These are phyloP conservation scores for Populus hybrid DNA, from an alignment of 441 rosid species.

Conservation along the genomic window DNA sequence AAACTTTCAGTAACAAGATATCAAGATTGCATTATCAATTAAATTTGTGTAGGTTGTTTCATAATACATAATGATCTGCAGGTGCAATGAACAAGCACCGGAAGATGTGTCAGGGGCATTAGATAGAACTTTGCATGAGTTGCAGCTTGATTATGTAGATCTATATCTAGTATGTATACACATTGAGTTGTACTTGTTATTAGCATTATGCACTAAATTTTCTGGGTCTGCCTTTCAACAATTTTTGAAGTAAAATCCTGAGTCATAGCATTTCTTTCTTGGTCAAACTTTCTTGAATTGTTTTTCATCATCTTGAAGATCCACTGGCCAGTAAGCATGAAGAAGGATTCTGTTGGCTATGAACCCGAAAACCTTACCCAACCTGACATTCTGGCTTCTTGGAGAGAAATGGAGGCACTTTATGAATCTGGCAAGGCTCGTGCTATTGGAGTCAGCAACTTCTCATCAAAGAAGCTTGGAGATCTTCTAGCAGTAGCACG, in stretches of 20 bases:
- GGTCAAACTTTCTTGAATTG: too few relatives aligned
- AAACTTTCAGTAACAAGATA: too few relatives aligned
- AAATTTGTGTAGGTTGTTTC: background rate
- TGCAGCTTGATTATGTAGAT: slow-evolving; percentile 67
- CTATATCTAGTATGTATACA: slow-evolving; percentile 44
- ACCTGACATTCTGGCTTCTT: slow-evolving; percentile 54
- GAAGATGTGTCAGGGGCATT: slow-evolving; percentile 57
- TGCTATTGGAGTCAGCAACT: slow-evolving; percentile 74
- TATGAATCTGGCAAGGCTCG: slow-evolving; percentile 63
- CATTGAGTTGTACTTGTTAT: too few relatives aligned
- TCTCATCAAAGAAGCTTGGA: slow-evolving; percentile 56
- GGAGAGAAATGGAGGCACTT: slow-evolving; percentile 74
- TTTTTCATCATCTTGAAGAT: slow-evolving; percentile 33
- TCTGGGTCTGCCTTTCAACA: too few relatives aligned
- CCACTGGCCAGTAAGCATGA: slow-evolving; percentile 66
- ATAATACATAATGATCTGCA: background rate
- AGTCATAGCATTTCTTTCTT: too few relatives aligned
- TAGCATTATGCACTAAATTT: too few relatives aligned
- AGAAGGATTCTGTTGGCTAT: slow-evolving; percentile 28
- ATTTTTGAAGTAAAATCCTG: too few relatives aligned
- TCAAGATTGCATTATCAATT: too few relatives aligned
- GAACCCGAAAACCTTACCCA: slow-evolving; percentile 40
- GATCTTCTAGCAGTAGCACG: slow-evolving; percentile 49
- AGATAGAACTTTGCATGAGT: slow-evolving; percentile 47
- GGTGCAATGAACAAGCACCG: slow-evolving; percentile 41